These are phyloP conservation scores for Venturia effusa DNA, from an alignment of 2,329 filamentous ascomycete species.

Conservation along the genomic window DNA sequence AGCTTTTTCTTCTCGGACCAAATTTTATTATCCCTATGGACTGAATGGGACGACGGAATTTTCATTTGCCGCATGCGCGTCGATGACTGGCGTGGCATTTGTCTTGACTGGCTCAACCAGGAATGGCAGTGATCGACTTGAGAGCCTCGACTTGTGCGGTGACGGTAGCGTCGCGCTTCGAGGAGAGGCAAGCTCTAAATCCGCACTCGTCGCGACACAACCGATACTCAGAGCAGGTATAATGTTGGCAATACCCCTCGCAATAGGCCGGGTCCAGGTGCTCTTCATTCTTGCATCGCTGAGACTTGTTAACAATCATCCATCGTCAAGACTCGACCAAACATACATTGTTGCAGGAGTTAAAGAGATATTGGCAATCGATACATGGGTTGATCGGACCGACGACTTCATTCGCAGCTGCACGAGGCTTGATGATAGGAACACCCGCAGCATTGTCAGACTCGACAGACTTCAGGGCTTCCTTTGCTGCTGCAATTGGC, in stretches of 20 bases:
- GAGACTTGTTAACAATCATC: neutral
- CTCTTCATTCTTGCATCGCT: neutral
- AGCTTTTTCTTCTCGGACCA: too few relatives aligned
- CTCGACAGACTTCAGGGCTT: neutral
- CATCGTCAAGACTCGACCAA: too few relatives aligned
- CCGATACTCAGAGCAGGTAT: neutral
- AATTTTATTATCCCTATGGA: too few relatives aligned
- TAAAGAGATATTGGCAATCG: neutral
- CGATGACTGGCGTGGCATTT: too few relatives aligned
- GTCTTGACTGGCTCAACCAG: too few relatives aligned
- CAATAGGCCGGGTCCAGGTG: neutral
- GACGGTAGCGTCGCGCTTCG: too few relatives aligned
- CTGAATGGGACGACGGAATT: too few relatives aligned
- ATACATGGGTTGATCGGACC: neutral
- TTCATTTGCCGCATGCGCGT: too few relatives aligned
- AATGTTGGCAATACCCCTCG: neutral
- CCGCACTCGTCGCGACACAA: neutral
- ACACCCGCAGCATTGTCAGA: neutral
- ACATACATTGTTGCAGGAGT: neutral
- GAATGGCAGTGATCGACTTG: too few relatives aligned
- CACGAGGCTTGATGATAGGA: neutral
- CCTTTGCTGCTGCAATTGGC: neutral
- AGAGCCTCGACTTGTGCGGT: too few relatives aligned
- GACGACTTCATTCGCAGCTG: neutral
- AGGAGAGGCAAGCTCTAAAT: neutral